Conservation (phyloP, 2,329 filamentous ascomycete species). For the Phoma sp. region DNA sequence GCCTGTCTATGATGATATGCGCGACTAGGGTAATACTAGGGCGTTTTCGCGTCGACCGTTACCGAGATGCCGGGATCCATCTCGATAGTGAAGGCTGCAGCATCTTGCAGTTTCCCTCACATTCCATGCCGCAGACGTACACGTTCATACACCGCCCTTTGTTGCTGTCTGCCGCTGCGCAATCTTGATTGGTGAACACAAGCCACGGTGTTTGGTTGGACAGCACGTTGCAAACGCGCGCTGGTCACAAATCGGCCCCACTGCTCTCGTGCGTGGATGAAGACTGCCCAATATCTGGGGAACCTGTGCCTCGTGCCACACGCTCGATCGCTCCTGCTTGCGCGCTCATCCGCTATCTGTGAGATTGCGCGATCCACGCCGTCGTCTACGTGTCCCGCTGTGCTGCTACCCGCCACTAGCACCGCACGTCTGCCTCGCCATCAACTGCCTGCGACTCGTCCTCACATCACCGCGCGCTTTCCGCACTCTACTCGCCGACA, state of each 20-base stretch:
- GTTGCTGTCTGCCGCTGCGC: background rate
- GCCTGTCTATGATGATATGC: slow-evolving; percentile 6
- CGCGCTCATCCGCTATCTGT: slow-evolving; percentile 15
- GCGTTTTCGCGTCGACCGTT: slow-evolving; percentile 2
- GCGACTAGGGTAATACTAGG: slow-evolving; percentile 14
- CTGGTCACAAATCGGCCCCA: slow-evolving; percentile 18
- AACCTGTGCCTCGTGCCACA: slow-evolving; percentile 29
- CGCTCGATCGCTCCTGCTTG: slow-evolving; percentile 17
- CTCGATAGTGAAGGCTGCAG: slow-evolving; percentile 10
- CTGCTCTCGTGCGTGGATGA: slow-evolving; percentile 28
- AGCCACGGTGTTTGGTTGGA: slow-evolving; percentile 7
- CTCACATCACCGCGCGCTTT: slow-evolving; percentile 1
- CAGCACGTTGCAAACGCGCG: slow-evolving; percentile 9
- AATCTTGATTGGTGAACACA: slow-evolving; percentile 10
- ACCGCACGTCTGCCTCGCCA: slow-evolving; percentile 31
- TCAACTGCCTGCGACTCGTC: slow-evolving; percentile 17
- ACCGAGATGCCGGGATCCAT: slow-evolving; percentile 11
- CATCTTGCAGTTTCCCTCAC: slow-evolving; percentile 16
- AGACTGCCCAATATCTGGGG: slow-evolving; percentile 28
- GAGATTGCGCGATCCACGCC: slow-evolving; percentile 23
- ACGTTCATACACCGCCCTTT: slow-evolving; percentile 30
- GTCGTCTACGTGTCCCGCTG: slow-evolving; percentile 21
- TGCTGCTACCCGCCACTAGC: slow-evolving; percentile 28
- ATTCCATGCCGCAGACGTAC: slow-evolving; percentile 13
- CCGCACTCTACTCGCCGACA: slow-evolving; percentile 18